phyloP scores from a whole-genome alignment of 495 filamentous ascomycete genomes.

The Aspergillus haitiensis region DNA sequence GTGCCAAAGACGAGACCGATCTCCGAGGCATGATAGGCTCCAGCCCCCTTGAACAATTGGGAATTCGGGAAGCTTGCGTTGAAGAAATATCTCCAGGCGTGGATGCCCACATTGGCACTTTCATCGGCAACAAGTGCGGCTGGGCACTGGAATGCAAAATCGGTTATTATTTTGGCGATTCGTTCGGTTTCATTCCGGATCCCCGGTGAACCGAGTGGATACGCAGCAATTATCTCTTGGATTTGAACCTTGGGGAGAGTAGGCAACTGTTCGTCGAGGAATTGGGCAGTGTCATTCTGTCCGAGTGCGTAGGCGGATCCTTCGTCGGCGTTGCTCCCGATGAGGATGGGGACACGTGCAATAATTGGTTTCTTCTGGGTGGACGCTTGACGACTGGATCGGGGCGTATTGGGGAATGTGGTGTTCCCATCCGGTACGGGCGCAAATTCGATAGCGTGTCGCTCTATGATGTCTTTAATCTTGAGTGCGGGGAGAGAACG shows the following conservation, averaged over 20 bases:
- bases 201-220: slow-evolving; percentile 13
- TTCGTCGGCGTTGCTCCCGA: slow-evolving; percentile 27
- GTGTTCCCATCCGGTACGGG: background rate
- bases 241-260: background rate
- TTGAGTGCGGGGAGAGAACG: slow-evolving; percentile 6
- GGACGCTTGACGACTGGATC: slow-evolving; percentile 11
- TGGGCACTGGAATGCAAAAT: slow-evolving; percentile 28
- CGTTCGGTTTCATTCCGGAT: slow-evolving; percentile 21
- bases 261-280: background rate
- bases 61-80: slow-evolving; percentile 35
- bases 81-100: slow-evolving; percentile 33
- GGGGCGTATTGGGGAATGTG: slow-evolving; percentile 8
- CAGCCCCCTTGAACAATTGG: slow-evolving; percentile 15
- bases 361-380: slow-evolving; percentile 2
- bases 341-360: slow-evolving; percentile 25
- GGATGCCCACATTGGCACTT: slow-evolving; percentile 20
- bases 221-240: background rate
- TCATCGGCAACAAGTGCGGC: slow-evolving; percentile 23
- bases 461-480: slow-evolving; percentile 3
- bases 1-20: slow-evolving; percentile 34
- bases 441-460: background rate
- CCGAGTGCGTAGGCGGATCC: slow-evolving; percentile 16
- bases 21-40: slow-evolving; percentile 33
- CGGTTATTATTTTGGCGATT: slow-evolving; percentile 26
- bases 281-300: slow-evolving; percentile 4